Base-by-base conservation (phyloP, 2,329 filamentous ascomycete species). In the Hypomyces perniciosus region DNA sequence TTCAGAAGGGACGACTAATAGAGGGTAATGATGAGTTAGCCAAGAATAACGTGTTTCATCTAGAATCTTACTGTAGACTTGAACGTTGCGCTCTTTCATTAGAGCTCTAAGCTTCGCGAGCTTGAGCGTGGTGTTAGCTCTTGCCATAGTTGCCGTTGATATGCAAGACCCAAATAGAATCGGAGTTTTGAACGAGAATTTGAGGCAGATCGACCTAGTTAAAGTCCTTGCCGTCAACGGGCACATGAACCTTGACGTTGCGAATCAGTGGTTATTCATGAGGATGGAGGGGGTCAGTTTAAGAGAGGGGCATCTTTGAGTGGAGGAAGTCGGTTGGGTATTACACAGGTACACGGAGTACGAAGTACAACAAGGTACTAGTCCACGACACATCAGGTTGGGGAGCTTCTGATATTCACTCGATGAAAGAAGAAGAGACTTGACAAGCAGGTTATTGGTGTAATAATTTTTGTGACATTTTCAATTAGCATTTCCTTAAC, bases 1-100 rank as follows among this genome's bases (percentile, higher is more conserved):
- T 79, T 97, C 93, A 33, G 92, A 96, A 1, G 93, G 93, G 6
- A 97, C 81, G 65, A 99, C 92, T 97, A 66, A 49, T 48, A 46
- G 33, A 37, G 44, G 48, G 30, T 13, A 31, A 5, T 26, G 26
- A 42, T 50, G 20, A 41, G 44, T 59, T 59, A 55, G 49, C 57
- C 30, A 57, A 20, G 20, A 44, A 33, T 43, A 20, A 7, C 10
- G 13, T 27, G 38, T 8, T n/a, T 31, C 31, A 12, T 8, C 7
- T 38, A 30, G 30, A 10, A 51, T 67, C 74, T 68, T 84, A 96
- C 92, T 86, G 74, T 99, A 99, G 54, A 97, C 79, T 69, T 97
- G 90, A 58, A 99, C 79, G 58, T 89, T 85, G 64, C 86, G 79
- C 69, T 91, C 79, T 71, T 82, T 84, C 93, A 99, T 99, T 65